These are phyloP conservation scores for Alloascoidea hylecoeti DNA, from an alignment of 805 yeast species.

Conservation along the genomic window DNA sequence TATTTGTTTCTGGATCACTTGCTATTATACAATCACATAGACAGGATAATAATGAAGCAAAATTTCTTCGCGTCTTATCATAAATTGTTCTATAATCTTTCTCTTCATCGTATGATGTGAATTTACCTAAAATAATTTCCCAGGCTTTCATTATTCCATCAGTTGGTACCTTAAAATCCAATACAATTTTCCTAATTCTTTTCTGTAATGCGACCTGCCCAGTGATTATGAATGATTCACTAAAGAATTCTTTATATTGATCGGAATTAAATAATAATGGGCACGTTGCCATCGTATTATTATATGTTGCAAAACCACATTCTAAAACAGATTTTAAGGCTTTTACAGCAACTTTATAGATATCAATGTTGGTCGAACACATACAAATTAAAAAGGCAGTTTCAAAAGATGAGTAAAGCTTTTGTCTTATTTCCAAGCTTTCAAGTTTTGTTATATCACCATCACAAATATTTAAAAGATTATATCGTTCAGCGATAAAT, in stretches of 20 bases:
- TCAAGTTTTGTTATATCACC: constrained; percentile 14
- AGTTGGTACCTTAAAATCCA: constrained; percentile 16
- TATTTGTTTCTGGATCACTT: not conserved
- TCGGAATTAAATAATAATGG: constrained; percentile 18
- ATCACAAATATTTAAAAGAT: constrained; percentile 12
- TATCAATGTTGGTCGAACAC: constrained; percentile 34
- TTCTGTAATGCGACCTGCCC: constrained; percentile 69
- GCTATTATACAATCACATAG: constrained; percentile 16
- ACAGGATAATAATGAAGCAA: constrained; percentile 61
- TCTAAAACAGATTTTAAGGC: constrained; percentile 19
- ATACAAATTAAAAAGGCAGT: constrained; percentile 35
- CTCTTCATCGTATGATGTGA: not conserved
- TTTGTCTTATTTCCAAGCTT: constrained; percentile 14
- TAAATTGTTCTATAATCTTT: not conserved
- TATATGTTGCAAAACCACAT: constrained; percentile 11
- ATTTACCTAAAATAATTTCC: constrained; percentile 32
- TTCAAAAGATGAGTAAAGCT: constrained; percentile 27
- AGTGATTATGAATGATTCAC: constrained; percentile 44
- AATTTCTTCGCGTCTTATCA: constrained; percentile 32
- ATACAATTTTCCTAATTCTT: constrained; percentile 30
- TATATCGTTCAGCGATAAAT: constrained; percentile 15
- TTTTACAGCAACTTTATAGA: constrained; percentile 30
- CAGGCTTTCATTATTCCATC: constrained; percentile 25
- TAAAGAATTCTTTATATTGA: constrained; percentile 28
- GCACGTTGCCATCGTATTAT: constrained; percentile 7